Percentiles rank a stretch among this genome's conserved stretches.
Evolutionary conservation across 208 protist species (phyloP).

Genomic region (Wallacemonas rigidus): DNA sequence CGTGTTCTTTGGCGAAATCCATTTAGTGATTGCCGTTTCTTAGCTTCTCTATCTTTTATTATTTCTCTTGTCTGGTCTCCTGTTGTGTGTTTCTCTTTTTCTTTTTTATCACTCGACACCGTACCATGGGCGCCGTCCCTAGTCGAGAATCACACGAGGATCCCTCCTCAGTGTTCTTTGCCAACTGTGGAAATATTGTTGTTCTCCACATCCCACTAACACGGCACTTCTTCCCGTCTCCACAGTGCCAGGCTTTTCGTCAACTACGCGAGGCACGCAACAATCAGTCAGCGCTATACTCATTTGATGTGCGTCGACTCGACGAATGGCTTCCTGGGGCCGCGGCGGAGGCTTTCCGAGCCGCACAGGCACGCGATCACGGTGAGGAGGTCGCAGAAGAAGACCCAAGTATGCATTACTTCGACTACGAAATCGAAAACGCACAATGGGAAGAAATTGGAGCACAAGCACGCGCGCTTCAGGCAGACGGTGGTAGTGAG

Average conservation of each 20-base stretch:
- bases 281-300: conserved; percentile 56
- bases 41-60: background rate
- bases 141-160: conserved; percentile 60
- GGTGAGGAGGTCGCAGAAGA: conserved; percentile 34
- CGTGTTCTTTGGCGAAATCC: background rate
- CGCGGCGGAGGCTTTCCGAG: conserved; percentile 27
- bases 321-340: conserved; percentile 22
- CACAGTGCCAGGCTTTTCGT: conserved; percentile 44
- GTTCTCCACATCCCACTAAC: conserved; percentile 58
- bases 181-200: conserved; percentile 40
- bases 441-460: conserved; percentile 35
- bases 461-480: conserved; percentile 3
- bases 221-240: conserved; percentile 51
- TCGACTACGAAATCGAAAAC: conserved; percentile 14
- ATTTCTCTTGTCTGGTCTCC: background rate
- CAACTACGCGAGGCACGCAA: conserved; percentile 52
- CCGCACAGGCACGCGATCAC: conserved; percentile 35
- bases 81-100: conserved; percentile 2
- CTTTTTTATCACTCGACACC: background rate
- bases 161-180: conserved; percentile 43
- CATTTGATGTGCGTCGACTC: conserved; percentile 41
- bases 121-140: conserved; percentile 55
- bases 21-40: conserved; percentile 7
- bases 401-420: conserved; percentile 45
- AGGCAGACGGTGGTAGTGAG: conserved; percentile 10